These are phyloP conservation scores for Nakazawaea ishiwadae DNA, from an alignment of 805 yeast genomes.

Conservation along the genomic window DNA sequence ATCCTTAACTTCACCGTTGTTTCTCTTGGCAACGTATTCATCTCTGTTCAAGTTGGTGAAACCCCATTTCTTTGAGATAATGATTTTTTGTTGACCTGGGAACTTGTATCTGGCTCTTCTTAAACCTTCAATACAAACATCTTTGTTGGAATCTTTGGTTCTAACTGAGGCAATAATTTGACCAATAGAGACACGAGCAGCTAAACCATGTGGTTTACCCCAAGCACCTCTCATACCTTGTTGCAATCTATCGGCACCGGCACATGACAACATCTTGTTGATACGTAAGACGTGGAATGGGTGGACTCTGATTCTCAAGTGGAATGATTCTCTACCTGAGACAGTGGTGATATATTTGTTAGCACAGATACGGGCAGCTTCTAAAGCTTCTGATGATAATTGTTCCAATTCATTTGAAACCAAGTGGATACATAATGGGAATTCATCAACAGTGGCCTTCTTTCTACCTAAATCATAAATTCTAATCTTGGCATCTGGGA, in stretches of 20 bases:
- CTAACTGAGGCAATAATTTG: conserved; percentile 97
- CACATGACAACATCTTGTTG: conserved; percentile 99
- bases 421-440: conserved; percentile 98
- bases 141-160: conserved; percentile 98
- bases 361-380: conserved; percentile 99
- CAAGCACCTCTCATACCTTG: conserved; percentile 99
- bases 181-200: conserved; percentile 98
- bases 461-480: conserved; percentile 99
- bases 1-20: conserved; percentile 97
- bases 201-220: conserved; percentile 99
- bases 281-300: conserved; percentile 99
- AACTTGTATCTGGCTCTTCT: conserved; percentile 99
- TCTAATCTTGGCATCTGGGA: conserved; percentile 99
- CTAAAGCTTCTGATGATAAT: conserved; percentile 98
- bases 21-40: conserved; percentile 90
- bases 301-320: conserved; percentile 99
- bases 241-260: conserved; percentile 99
- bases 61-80: conserved; percentile 99
- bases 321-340: conserved; percentile 99
- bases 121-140: conserved; percentile 95
- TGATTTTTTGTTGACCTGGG: conserved; percentile 99
- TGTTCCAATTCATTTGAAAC: conserved; percentile 99
- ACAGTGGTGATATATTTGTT: conserved; percentile 98
- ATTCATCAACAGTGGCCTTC: conserved; percentile 99
- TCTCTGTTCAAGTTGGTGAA: conserved; percentile 99